These are phyloP conservation scores for Erodium trifolium DNA, from an alignment of 441 rosid genomes.

Conservation along the genomic window DNA sequence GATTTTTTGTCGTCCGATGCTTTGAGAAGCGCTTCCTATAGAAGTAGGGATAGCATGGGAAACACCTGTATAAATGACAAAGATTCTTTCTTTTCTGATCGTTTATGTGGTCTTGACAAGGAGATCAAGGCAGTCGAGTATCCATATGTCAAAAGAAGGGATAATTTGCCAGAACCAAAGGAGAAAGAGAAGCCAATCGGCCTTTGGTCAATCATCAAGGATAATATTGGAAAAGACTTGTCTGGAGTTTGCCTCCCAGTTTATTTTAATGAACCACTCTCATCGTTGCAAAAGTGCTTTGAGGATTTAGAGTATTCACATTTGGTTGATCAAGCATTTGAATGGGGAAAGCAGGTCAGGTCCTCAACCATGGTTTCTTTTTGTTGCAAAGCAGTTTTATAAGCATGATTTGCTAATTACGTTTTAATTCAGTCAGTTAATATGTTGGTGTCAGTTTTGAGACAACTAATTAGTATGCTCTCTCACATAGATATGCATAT, in stretches of 20 bases:
- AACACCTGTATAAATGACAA: slow-evolving; percentile 47
- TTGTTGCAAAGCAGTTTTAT: not conserved
- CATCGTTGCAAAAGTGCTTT: slow-evolving; percentile 46
- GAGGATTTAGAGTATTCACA: slow-evolving; percentile 50
- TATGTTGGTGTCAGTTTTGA: not conserved
- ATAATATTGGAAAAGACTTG: slow-evolving; percentile 45
- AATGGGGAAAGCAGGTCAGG: slow-evolving; percentile 43
- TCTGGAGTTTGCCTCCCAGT: slow-evolving; percentile 6
- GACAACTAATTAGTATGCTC: too few relatives aligned
- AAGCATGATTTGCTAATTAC: slow-evolving; percentile 5
- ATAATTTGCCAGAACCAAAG: slow-evolving; percentile 40
- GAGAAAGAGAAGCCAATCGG: slow-evolving; percentile 46
- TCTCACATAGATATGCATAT: not conserved
- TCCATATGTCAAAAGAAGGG: slow-evolving; percentile 38
- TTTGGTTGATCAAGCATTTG: slow-evolving; percentile 43
- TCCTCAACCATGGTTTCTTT: not conserved
- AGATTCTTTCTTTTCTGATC: slow-evolving; percentile 29
- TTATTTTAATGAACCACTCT: slow-evolving; percentile 47
- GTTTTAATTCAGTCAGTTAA: not conserved
- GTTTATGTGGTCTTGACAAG: slow-evolving; percentile 4
- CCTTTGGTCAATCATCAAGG: slow-evolving; percentile 55
- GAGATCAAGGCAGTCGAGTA: slow-evolving; percentile 44
- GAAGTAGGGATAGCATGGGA: slow-evolving; percentile 48
- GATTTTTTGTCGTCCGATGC: slow-evolving; percentile 68
- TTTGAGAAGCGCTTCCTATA: slow-evolving; percentile 55